Percentiles rank a stretch among this genome's conserved stretches.
These are phyloP conservation scores for Rhodotorula babjevae DNA, from an alignment of 768 basidiomycete species.

Conservation along the genomic window DNA sequence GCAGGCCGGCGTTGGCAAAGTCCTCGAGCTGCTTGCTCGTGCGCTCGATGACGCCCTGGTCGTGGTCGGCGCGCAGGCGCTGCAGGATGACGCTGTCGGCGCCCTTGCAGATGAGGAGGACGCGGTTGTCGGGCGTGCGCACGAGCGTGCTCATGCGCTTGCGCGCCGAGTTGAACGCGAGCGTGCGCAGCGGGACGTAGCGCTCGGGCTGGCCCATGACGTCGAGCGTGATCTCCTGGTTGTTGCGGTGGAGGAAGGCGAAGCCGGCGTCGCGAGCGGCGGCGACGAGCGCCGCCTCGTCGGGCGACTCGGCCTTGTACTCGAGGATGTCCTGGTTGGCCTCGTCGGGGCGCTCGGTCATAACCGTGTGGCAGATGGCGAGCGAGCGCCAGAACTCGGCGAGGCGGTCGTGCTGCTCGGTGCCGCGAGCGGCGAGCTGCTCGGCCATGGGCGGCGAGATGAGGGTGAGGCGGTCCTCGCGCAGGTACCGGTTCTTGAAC, in stretches of 20 bases:
- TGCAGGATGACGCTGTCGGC: conserved; percentile 92
- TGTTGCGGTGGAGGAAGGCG: conserved; percentile 72
- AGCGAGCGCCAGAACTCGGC: conserved; percentile 88
- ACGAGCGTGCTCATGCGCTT: conserved; percentile 94
- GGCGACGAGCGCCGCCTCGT: conserved; percentile 88
- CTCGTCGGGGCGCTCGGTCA: conserved; percentile 70
- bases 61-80: conserved; percentile 71
- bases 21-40: conserved; percentile 83
- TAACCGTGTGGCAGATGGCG: conserved; percentile 87
- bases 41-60: conserved; percentile 64
- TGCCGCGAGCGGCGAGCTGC: conserved; percentile 54
- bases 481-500: conserved; percentile 85
- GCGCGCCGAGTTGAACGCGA: conserved; percentile 90
- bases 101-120: conserved; percentile 91
- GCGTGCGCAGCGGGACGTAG: conserved; percentile 68
- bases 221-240: conserved; percentile 76
- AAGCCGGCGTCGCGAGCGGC: conserved; percentile 91
- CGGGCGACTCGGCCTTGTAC: conserved; percentile 95
- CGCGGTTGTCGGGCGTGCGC: conserved; percentile 72
- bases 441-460: conserved; percentile 79
- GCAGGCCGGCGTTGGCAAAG: conserved; percentile 86
- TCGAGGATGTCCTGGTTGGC: conserved; percentile 55
- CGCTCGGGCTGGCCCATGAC: conserved; percentile 83
- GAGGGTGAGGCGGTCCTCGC: conserved; percentile 74
- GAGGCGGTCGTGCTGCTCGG: conserved; percentile 51